Conservation (phyloP, 306 rosid genomes). For the Cicer cuneatum region DNA sequence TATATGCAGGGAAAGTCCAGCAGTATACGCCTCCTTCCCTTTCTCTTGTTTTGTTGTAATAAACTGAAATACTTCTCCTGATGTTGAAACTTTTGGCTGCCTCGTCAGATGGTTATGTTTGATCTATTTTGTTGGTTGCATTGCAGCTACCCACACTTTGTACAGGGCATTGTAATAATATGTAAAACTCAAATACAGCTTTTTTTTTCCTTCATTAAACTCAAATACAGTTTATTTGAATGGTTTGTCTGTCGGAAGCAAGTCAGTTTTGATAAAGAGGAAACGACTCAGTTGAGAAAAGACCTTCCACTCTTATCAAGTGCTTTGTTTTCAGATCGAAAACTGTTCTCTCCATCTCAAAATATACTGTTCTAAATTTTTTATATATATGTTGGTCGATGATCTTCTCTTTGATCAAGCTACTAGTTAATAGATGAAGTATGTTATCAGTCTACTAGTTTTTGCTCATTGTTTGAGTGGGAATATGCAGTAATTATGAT, state of each 20-base stretch:
- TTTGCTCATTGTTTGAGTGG: too few relatives aligned
- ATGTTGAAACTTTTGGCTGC: constrained; percentile 16
- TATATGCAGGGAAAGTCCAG: not conserved
- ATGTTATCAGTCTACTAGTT: too few relatives aligned
- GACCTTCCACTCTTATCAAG: not conserved
- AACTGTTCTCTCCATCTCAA: too few relatives aligned
- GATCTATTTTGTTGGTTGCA: not conserved
- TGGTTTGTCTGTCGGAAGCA: constrained; percentile 1
- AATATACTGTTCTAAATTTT: too few relatives aligned
- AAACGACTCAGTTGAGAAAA: not conserved
- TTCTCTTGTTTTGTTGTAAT: not conserved
- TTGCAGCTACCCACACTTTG: constrained; percentile 4
- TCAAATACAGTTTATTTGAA: constrained; percentile 10
- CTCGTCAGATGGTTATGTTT: constrained; percentile 9
- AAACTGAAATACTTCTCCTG: not conserved
- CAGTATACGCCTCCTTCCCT: not conserved
- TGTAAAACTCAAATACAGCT: not conserved
- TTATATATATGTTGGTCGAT: too few relatives aligned
- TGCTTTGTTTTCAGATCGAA: too few relatives aligned
- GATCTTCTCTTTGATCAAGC: too few relatives aligned
- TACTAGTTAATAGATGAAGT: too few relatives aligned
- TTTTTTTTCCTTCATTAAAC: not conserved
- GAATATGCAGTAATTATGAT: too few relatives aligned
- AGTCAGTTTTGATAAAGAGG: not conserved
- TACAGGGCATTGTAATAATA: constrained; percentile 1